Base-by-base conservation (phyloP, 116 monocot species). In the Posidonia oceanica region DNA sequence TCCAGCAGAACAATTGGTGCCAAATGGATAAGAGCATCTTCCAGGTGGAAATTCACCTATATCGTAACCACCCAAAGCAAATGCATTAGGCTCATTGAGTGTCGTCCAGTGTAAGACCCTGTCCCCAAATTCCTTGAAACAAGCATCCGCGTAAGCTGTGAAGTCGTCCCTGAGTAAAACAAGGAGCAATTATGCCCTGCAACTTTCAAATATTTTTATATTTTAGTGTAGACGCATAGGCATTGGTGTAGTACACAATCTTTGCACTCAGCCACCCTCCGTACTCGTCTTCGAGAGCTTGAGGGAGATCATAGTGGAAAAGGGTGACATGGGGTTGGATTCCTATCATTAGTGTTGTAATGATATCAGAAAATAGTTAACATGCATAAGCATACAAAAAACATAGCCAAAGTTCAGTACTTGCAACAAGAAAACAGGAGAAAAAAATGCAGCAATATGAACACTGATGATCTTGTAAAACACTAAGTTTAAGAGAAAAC, bases 121-220 rank as follows among this genome's bases (percentile, higher is more conserved):
- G 64, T 91, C 85, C 0, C 88, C 91, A 58, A 91, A 91, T 77
- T 83, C 85, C 36, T 70, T 77, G 57, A 91, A 91, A 77, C 91
- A 91, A 5, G 87, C 83, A 62, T 91, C 72, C 0, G 83, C 91
- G 23, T 85, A 91, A 4, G 76, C 80, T 14, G 70, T 72, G 73
- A 81, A 91, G 64, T 91, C 91, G 29, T 84, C 80, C 18, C 91
- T 91, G 60, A 71, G 10, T 12, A 61, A 39, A 14, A 39, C 17
- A 39, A 70, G 4, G 29, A 57, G 16, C 0, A 18, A 52, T 37
- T 23, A 53, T 53, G 48, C 48, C 7, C 3, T 48, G 48, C 48
- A 48, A 48, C 6, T 48, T 48, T 48, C 48, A 48, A 10, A 10
- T 48, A 8, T 48, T 48, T 48, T 48, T 7, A 7, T 48, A 48